A percentile compares a stretch with the other conserved stretches of the same genome.
These are phyloP conservation scores for Lactifluus piperatus DNA, from an alignment of 768 basidiomycete species.

Conservation along the genomic window DNA sequence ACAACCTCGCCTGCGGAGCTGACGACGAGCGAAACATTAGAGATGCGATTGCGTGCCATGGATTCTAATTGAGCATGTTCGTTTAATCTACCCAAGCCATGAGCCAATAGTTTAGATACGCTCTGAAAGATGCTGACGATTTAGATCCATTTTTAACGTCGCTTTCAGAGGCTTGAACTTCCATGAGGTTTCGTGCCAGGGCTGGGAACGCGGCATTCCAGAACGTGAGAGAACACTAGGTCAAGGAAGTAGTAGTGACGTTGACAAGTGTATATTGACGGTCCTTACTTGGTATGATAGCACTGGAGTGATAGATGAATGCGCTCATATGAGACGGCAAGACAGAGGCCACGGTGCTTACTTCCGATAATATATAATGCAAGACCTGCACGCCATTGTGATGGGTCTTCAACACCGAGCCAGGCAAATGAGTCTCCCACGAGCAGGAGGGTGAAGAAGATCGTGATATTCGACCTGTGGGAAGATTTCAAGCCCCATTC, in stretches of 20 bases:
- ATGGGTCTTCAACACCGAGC: slow-evolving; percentile 61
- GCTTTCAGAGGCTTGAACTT: slow-evolving; percentile 46
- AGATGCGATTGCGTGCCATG: slow-evolving; percentile 60
- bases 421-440: slow-evolving; percentile 68
- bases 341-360: slow-evolving; percentile 28
- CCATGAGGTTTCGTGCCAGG: slow-evolving; percentile 58
- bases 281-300: slow-evolving; percentile 56
- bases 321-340: background rate
- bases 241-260: background rate
- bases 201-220: slow-evolving; percentile 82
- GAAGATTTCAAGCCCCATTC: background rate
- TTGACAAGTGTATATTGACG: background rate
- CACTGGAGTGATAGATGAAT: slow-evolving; percentile 32
- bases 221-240: slow-evolving; percentile 60
- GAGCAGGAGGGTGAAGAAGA: slow-evolving; percentile 59
- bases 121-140: slow-evolving; percentile 30
- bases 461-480: slow-evolving; percentile 63
- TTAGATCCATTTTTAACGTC: slow-evolving; percentile 37
- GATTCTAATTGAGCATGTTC: slow-evolving; percentile 52
- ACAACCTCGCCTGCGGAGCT: slow-evolving; percentile 63
- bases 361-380: slow-evolving; percentile 56
- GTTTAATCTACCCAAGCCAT: slow-evolving; percentile 28
- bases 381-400: slow-evolving; percentile 53
- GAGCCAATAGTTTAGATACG: background rate
- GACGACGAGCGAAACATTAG: slow-evolving; percentile 65